Evolutionary conservation across 1,284 basidiomycete species (phyloP).

Genomic region (Sphaerobolus stellatus): DNA sequence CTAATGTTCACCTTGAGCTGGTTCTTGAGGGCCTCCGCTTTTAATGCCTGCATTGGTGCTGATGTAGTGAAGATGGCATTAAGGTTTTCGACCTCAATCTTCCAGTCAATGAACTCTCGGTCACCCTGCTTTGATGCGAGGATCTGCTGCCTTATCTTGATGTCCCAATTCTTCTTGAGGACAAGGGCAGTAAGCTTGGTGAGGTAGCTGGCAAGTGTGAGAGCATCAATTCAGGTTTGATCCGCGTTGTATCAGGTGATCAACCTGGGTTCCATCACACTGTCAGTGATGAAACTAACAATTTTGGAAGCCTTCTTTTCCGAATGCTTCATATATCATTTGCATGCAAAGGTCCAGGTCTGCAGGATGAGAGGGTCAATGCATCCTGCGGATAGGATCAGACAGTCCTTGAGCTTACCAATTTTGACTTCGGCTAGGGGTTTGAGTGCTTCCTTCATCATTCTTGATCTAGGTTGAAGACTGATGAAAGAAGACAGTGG

Average conservation of each 20-base stretch:
- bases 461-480: too few species aligned
- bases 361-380: not conserved
- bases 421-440: too few species aligned
- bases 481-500: too few species aligned
- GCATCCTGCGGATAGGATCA: not conserved
- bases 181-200: not conserved
- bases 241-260: not conserved
- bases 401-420: not conserved
- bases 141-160: not conserved
- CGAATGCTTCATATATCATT: not conserved
- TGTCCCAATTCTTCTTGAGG: not conserved
- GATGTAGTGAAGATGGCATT: not conserved
- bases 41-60: not conserved
- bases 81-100: not conserved
- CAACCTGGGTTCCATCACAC: not conserved
- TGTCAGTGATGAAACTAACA: not conserved
- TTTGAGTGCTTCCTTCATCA: too few species aligned
- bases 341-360: not conserved
- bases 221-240: slow-evolving; percentile 14
- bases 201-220: slow-evolving; percentile 14
- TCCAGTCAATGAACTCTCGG: not conserved
- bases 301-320: not conserved
- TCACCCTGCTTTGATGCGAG: not conserved
- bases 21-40: not conserved
- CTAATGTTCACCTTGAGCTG: not conserved